These are phyloP conservation scores for Przewalskia tangutica DNA, from an alignment of 257 asterid species.

Conservation along the genomic window DNA sequence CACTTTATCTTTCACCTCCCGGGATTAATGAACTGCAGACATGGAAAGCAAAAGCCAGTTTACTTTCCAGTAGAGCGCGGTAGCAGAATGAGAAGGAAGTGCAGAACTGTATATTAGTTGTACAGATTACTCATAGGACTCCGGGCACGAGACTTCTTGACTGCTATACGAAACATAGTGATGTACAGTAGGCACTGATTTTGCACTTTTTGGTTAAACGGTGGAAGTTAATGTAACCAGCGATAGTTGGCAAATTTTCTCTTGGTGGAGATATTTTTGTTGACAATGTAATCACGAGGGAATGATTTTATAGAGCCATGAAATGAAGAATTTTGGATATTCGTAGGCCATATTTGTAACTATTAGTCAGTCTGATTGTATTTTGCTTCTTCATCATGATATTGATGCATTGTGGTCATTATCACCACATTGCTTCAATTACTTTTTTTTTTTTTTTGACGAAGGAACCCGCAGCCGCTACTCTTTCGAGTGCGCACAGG, in stretches of 20 bases:
- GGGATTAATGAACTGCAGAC: not conserved
- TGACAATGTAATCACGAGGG: not conserved
- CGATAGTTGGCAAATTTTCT: not conserved
- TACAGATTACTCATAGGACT: slow-evolving; percentile 32
- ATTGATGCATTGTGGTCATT: not conserved
- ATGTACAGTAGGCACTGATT: slow-evolving; percentile 27
- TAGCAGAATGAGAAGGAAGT: not conserved
- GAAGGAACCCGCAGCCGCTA: too few relatives aligned
- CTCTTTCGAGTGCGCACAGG: too few relatives aligned
- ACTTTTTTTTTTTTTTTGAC: too few relatives aligned
- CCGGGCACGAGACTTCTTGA: slow-evolving; percentile 7
- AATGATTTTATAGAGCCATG: not conserved
- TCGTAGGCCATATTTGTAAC: not conserved
- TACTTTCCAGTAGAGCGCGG: not conserved
- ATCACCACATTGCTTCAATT: not conserved
- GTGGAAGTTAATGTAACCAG: not conserved
- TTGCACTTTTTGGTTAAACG: not conserved
- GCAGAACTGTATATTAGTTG: slow-evolving; percentile 25
- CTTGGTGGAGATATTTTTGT: not conserved
- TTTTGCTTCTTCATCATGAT: not conserved
- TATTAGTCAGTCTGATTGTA: not conserved
- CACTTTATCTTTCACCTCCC: not conserved
- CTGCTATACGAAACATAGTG: slow-evolving; percentile 12
- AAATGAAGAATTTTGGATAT: not conserved
- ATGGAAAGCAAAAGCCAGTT: not conserved